These are phyloP conservation scores for Spiromastix sp. DNA, from an alignment of 2,329 filamentous ascomycete genomes.

Conservation along the genomic window DNA sequence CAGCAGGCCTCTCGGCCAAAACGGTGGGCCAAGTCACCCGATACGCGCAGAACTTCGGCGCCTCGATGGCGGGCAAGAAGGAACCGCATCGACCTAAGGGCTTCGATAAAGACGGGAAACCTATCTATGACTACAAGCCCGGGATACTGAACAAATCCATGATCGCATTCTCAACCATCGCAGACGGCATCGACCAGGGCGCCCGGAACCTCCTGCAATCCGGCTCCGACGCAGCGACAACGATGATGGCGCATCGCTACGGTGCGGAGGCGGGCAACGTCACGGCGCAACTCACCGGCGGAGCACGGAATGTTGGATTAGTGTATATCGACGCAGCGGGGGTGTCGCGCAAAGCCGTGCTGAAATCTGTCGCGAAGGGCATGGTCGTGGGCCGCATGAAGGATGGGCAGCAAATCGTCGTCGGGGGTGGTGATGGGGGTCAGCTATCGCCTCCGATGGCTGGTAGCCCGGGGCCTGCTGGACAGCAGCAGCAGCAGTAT, in stretches of 20 bases:
- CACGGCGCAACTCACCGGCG: constrained; percentile 64
- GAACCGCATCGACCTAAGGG: constrained; percentile 45
- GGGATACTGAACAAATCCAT: constrained; percentile 89
- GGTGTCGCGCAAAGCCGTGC: constrained; percentile 75
- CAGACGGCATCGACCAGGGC: constrained; percentile 84
- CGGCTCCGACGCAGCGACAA: constrained; percentile 67
- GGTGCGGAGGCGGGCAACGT: constrained; percentile 75
- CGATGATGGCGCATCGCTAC: constrained; percentile 81
- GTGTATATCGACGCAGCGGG: constrained; percentile 96
- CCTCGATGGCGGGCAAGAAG: constrained; percentile 57
- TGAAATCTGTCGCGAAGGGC: constrained; percentile 92
- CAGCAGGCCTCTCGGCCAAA: constrained; percentile 70
- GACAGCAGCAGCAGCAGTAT: constrained; percentile 3
- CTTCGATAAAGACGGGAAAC: constrained; percentile 60
- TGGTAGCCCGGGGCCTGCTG: neutral
- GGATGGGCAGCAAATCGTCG: constrained; percentile 38
- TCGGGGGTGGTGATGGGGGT: constrained; percentile 37
- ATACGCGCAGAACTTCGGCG: constrained; percentile 83
- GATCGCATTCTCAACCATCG: constrained; percentile 91
- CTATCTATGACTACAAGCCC: constrained; percentile 62
- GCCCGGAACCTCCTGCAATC: constrained; percentile 67
- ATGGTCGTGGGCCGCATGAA: constrained; percentile 54
- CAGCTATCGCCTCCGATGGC: constrained; percentile 16
- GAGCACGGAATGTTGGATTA: constrained; percentile 89
- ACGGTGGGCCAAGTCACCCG: constrained; percentile 76